Evolutionary conservation across 2,329 filamentous ascomycete species (phyloP).

Genomic region (Exophiala spinifera): DNA sequence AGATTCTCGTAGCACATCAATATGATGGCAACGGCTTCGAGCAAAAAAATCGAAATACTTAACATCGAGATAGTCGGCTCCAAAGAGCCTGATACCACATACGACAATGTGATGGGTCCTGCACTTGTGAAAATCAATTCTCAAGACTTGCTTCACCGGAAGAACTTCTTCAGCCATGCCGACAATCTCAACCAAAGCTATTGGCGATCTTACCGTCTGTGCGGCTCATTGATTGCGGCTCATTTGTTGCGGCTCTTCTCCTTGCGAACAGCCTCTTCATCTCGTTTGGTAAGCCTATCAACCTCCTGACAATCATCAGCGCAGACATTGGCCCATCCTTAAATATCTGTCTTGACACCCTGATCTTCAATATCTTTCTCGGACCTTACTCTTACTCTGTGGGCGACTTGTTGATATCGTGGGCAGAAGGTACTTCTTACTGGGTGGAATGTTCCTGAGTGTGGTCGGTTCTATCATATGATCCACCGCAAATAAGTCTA

Average conservation of each 20-base stretch:
- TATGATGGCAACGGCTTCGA: no score
- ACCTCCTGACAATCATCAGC: constrained; percentile 29
- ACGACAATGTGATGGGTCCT: no score
- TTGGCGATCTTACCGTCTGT: constrained; percentile 9
- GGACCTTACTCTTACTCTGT: constrained; percentile 34
- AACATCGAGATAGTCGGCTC: no score
- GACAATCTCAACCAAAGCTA: constrained; percentile 2
- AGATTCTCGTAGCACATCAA: no score
- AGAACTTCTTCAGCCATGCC: constrained; percentile 10
- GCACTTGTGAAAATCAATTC: constrained; percentile 11
- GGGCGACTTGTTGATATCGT: constrained; percentile 38
- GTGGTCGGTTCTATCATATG: constrained; percentile 40
- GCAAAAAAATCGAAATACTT: no score
- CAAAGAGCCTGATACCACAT: no score
- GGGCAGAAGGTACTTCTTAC: constrained; percentile 36
- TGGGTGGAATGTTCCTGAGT: constrained; percentile 32
- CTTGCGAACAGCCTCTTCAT: constrained; percentile 18
- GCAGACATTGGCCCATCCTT: constrained; percentile 33
- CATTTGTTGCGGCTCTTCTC: constrained; percentile 10
- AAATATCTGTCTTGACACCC: constrained; percentile 33
- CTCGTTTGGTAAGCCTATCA: constrained; percentile 9
- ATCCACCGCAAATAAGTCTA: constrained; percentile 37
- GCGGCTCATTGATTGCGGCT: constrained; percentile 9
- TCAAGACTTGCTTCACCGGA: constrained; percentile 12
- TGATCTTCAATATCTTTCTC: constrained; percentile 31